Base-by-base conservation (phyloP, 2,329 filamentous ascomycete species). In the Coniochaeta hoffmannii region DNA sequence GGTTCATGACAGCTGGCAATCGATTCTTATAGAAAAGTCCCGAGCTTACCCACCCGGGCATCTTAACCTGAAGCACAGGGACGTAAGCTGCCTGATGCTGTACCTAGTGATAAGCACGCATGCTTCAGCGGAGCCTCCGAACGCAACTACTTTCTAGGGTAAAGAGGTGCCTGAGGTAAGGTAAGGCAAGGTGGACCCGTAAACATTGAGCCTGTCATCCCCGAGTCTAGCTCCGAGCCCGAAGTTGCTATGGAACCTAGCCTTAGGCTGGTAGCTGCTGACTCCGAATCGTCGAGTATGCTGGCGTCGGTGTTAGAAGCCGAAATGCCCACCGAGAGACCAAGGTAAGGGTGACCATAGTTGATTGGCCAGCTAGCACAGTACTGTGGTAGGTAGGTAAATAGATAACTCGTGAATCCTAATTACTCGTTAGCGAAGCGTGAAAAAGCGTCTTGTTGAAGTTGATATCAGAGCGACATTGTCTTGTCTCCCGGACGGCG, bases 161-260 rank as follows among this genome's bases (percentile, higher is more conserved):
- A 32, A 32, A 32, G 30, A 32, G 30, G 30, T 32, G 30, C 30
- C 30, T 32, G 30, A 32, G 30, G 30, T 32, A 32, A 32, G 30
- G 30, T 32, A 32, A 32, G 30, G 30, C 30, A 32, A 32, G 30
- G 30, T 32, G 6, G 30, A 32, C 30, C 30, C 30, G 30, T 32
- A 32, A 32, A 32, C 30, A 32, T 36, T 36, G 34, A 36, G 46
- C 19, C 46, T 50, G 46, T 12, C 24, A 15, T 50, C n/a, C 22
- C 46, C 46, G 46, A 50, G 46, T 30, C 46, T 50, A 28, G 46
- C 46, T 50, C 46, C 46, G 46, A 50, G 46, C 46, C 46, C 22
- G 46, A 50, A 50, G 46, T 11, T 50, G 22, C 46, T 11, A 50
- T 32, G 30, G 30, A 32, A 32, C 30, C 30, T 32, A 32, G 30